Conservation (phyloP, 2,329 filamentous ascomycete species). For the Talaromyces sp. region DNA sequence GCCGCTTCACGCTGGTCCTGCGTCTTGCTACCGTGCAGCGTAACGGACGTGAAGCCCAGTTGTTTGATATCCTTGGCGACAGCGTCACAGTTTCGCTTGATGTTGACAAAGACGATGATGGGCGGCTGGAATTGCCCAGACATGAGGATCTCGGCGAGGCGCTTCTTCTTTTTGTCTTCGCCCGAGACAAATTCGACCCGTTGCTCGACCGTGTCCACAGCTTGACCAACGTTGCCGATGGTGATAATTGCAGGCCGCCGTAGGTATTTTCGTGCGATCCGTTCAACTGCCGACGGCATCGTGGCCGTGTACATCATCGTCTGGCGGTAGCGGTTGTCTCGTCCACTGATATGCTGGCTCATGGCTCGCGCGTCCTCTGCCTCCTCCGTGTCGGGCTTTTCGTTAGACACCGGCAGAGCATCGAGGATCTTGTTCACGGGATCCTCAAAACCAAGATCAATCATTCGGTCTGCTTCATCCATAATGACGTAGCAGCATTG, state of each 20-base stretch:
- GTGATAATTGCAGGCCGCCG: constrained; percentile 88
- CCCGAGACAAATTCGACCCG: constrained; percentile 85
- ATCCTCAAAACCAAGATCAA: constrained; percentile 96
- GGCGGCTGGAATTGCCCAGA: constrained; percentile 77
- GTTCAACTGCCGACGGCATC: constrained; percentile 88
- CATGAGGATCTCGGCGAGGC: constrained; percentile 81
- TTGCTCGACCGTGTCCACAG: constrained; percentile 96
- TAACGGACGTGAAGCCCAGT: constrained; percentile 86
- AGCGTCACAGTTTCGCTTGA: constrained; percentile 97
- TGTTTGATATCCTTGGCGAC: constrained; percentile 90
- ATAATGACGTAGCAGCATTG: constrained; percentile 99
- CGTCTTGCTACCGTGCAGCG: constrained; percentile 90
- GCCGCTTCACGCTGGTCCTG: constrained; percentile 97
- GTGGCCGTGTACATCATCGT: constrained; percentile 99
- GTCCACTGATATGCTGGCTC: constrained; percentile 68
- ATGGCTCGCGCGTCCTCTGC: constrained; percentile 84
- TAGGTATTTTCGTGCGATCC: constrained; percentile 95
- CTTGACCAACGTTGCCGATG: constrained; percentile 90
- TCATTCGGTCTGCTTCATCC: constrained; percentile 99
- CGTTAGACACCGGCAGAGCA: constrained; percentile 83
- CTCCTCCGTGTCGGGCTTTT: constrained; percentile 90
- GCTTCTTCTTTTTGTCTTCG: constrained; percentile 95
- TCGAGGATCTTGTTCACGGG: constrained; percentile 96
- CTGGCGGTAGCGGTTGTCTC: constrained; percentile 74
- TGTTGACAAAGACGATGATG: constrained; percentile 99